Evolutionary conservation across 441 rosid species (phyloP).

Genomic region (Adansonia grandidieri): DNA sequence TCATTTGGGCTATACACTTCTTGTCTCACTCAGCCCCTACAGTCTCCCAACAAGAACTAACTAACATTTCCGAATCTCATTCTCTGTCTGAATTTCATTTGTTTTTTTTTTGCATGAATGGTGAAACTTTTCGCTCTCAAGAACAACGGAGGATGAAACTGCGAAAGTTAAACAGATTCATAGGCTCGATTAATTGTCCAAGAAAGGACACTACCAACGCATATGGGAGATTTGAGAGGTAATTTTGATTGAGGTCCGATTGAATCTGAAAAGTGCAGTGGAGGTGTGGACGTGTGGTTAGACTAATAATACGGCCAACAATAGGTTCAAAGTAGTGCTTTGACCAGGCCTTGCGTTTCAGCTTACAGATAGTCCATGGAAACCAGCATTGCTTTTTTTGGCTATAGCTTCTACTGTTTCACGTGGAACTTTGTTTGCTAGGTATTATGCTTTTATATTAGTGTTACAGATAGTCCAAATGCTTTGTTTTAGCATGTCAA

Average conservation of each 20-base stretch:
- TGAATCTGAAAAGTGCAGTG: background rate
- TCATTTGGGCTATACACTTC: too few species aligned
- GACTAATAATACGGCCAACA: background rate
- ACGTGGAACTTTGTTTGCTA: background rate
- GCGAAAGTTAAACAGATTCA: background rate
- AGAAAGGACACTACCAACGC: background rate
- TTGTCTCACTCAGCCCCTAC: too few species aligned
- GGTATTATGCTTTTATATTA: background rate
- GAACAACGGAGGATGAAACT: background rate
- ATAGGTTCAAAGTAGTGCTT: background rate
- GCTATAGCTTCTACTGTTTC: constrained; percentile 13
- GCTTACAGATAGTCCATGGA: constrained; percentile 7
- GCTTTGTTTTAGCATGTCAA: constrained; percentile 17
- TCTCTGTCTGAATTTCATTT: too few species aligned
- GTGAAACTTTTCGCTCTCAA: background rate
- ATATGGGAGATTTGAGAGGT: background rate
- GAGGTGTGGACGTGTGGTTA: background rate
- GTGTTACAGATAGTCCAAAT: background rate
- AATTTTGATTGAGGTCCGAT: background rate
- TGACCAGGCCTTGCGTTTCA: background rate
- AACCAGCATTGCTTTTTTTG: background rate
- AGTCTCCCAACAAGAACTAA: too few species aligned
- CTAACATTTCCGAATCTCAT: too few species aligned
- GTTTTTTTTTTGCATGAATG: too few species aligned
- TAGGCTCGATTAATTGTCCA: background rate